Percentiles rank a stretch among this genome's conserved stretches.
Conservation (phyloP, 2,329 filamentous ascomycete genomes). For the Sporothrix brunneoviolacea region DNA sequence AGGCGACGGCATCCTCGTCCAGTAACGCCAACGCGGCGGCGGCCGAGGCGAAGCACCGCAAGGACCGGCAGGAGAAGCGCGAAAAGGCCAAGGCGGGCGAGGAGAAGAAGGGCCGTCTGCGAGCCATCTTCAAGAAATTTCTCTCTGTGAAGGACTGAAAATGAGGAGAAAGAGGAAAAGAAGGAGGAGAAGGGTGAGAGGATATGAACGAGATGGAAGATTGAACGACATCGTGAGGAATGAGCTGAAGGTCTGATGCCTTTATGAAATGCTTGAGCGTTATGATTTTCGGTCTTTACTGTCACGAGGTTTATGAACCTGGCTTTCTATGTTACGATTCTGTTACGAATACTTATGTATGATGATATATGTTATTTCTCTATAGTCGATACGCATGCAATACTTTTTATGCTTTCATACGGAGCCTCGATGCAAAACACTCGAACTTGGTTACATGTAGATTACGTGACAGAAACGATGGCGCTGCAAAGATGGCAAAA, state of each 20-base stretch:
- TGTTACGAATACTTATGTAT: too few relatives aligned
- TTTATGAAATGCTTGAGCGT: neutral
- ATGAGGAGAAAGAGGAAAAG: constrained; percentile 1
- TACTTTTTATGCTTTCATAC: too few relatives aligned
- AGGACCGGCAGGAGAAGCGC: constrained; percentile 18
- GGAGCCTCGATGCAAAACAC: too few relatives aligned
- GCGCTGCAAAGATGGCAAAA: too few relatives aligned
- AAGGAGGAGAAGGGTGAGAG: neutral
- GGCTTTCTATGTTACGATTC: neutral
- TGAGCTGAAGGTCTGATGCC: neutral
- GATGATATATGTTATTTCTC: too few relatives aligned
- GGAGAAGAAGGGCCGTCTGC: constrained; percentile 16
- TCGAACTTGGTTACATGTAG: too few relatives aligned
- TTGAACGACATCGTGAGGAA: too few relatives aligned
- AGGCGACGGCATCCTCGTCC: constrained; percentile 8
- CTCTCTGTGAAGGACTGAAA: constrained; percentile 5
- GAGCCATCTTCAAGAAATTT: constrained; percentile 17
- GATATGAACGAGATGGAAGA: too few relatives aligned
- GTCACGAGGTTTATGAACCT: neutral
- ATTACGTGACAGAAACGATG: too few relatives aligned
- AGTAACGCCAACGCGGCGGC: neutral
- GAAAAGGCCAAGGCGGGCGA: constrained; percentile 15
- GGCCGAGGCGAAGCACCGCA: constrained; percentile 18
- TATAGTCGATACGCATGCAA: too few relatives aligned
- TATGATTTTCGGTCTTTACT: neutral